Percentiles rank a stretch among this genome's conserved stretches.
phyloP scores from a whole-genome alignment of 345 rosid species.

The Abelmoschus esculentus region DNA sequence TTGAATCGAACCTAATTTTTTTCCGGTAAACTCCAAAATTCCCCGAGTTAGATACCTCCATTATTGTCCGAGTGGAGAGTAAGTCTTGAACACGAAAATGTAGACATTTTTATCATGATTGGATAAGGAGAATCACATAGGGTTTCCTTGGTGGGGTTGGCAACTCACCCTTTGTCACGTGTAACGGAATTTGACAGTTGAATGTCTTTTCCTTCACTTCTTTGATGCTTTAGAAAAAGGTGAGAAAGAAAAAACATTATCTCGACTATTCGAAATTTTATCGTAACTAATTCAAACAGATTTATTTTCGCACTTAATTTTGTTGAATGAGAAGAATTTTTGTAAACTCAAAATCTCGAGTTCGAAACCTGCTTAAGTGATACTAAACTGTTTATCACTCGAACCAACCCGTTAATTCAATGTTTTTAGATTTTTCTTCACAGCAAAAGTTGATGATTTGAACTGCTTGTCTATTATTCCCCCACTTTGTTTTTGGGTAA shows the following conservation, averaged over 20 bases:
- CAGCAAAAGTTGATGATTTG: conserved; percentile 10
- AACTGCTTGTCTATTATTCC: conserved; percentile 20
- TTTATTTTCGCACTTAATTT: no score
- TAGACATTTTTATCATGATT: conserved; percentile 15
- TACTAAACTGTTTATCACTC: no score
- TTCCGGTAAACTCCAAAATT: conserved; percentile 17
- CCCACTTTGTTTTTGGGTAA: neutral
- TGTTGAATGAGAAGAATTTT: no score
- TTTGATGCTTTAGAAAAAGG: neutral
- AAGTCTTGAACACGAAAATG: conserved; percentile 25
- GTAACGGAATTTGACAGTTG: conserved; percentile 15
- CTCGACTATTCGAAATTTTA: no score
- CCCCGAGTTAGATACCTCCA: conserved; percentile 25
- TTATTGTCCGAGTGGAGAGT: conserved; percentile 15
- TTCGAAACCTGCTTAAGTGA: no score
- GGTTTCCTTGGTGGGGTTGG: conserved; percentile 5
- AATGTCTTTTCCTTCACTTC: neutral
- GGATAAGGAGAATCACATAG: conserved; percentile 30
- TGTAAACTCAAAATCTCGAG: no score
- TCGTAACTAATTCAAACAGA: no score
- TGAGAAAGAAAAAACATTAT: no score
- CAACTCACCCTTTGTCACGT: conserved; percentile 17
- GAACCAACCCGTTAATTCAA: neutral
- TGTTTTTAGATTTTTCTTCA: neutral
- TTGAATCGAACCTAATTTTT: neutral